These are phyloP conservation scores for Irpex lacteus DNA, from an alignment of 1,284 basidiomycete species.

Conservation along the genomic window DNA sequence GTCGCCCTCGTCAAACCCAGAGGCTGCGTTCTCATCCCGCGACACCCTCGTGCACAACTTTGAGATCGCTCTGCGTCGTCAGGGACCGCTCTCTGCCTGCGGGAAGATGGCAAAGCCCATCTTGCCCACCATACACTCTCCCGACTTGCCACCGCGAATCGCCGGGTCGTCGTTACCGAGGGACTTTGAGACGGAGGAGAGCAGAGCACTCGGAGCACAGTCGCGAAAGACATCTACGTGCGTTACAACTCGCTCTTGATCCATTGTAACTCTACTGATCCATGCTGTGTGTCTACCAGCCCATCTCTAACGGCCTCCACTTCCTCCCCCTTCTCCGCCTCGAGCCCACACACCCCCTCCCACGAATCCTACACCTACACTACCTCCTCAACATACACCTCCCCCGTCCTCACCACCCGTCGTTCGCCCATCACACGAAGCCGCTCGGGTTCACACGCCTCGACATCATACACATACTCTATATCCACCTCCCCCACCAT, in stretches of 20 bases:
- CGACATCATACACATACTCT: neutral
- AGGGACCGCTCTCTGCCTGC: conserved; percentile 4
- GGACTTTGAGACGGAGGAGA: neutral
- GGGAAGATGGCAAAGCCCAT: conserved; percentile 9
- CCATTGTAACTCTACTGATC: neutral
- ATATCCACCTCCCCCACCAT: neutral
- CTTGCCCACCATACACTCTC: neutral
- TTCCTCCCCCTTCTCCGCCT: neutral
- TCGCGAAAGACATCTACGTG: conserved; percentile 7
- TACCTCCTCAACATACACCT: neutral
- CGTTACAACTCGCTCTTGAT: neutral
- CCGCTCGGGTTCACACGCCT: neutral
- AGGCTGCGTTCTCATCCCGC: neutral
- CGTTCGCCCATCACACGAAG: neutral
- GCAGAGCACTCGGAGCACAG: neutral
- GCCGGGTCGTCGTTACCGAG: neutral
- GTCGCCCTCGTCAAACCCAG: neutral
- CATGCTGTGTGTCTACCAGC: neutral
- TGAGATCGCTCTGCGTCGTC: conserved; percentile 8
- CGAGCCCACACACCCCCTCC: neutral
- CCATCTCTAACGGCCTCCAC: conserved; percentile 2
- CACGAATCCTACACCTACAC: neutral
- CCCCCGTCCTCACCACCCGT: too few species aligned
- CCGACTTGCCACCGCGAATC: neutral
- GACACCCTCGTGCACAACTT: conserved; percentile 8